Conservation (phyloP, 768 basidiomycete species). For the Strobilomyces echinocephalus region DNA sequence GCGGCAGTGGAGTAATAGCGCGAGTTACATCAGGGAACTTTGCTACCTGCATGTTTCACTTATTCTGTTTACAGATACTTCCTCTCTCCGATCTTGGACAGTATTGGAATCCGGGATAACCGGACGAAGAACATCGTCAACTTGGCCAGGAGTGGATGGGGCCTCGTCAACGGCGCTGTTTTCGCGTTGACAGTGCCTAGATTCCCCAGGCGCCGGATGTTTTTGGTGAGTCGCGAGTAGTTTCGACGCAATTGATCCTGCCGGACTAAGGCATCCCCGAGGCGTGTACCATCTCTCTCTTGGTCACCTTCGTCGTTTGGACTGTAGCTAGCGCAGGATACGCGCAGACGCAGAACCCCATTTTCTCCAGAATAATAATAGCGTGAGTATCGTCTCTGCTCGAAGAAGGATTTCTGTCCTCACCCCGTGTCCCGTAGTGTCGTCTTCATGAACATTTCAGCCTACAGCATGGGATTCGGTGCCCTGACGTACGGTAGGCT, state of each 20-base stretch:
- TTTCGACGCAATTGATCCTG: neutral
- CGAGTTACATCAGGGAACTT: neutral
- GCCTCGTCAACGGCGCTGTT: neutral
- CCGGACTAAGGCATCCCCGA: neutral
- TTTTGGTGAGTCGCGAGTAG: constrained; percentile 9
- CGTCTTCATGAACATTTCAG: constrained; percentile 8
- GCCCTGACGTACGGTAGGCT: constrained; percentile 4
- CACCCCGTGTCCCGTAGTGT: constrained; percentile 4
- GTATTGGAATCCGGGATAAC: constrained; percentile 10
- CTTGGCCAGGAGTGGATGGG: neutral
- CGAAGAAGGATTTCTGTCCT: neutral
- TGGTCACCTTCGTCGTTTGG: constrained; percentile 15
- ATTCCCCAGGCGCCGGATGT: constrained; percentile 2
- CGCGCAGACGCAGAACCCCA: constrained; percentile 2
- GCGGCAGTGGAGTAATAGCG: constrained; percentile 2
- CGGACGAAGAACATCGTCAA: constrained; percentile 12
- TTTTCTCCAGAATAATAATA: constrained; percentile 7
- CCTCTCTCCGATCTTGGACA: constrained; percentile 9
- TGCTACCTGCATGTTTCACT: neutral
- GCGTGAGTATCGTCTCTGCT: constrained; percentile 1
- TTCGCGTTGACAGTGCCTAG: neutral
- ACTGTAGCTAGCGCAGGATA: constrained; percentile 20
- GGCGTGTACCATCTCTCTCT: constrained; percentile 13
- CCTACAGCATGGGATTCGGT: constrained; percentile 1
- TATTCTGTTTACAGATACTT: neutral